Evolutionary conservation across 2,329 filamentous ascomycete genomes (phyloP).

Genomic region (Curvularia spicifera): DNA sequence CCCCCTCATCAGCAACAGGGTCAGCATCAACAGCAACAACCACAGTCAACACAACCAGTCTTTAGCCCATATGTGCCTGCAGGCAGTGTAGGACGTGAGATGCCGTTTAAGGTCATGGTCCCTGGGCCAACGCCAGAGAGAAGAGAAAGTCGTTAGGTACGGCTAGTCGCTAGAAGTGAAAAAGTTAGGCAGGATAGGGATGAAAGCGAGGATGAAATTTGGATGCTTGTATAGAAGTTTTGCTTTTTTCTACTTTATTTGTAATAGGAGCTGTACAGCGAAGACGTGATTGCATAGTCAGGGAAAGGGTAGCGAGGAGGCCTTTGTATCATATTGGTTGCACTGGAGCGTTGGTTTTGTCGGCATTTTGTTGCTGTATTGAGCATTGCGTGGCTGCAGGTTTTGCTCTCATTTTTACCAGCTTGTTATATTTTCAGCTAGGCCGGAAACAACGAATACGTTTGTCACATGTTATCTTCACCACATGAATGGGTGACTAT

Average conservation of each 20-base stretch:
- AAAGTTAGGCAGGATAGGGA: neutral
- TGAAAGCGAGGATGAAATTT: slow-evolving; percentile 10
- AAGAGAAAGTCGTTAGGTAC: slow-evolving; percentile 39
- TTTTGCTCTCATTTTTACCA: neutral
- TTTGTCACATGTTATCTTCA: neutral
- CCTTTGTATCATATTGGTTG: slow-evolving; percentile 12
- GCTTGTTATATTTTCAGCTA: neutral
- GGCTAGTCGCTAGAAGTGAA: slow-evolving; percentile 8
- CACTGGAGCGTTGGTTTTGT: neutral
- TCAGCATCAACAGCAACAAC: slow-evolving; percentile 9
- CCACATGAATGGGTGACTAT: neutral
- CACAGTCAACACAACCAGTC: slow-evolving; percentile 21
- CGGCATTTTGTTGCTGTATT: neutral
- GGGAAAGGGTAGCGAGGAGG: slow-evolving; percentile 1
- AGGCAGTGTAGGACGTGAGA: slow-evolving; percentile 23
- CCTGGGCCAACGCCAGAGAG: slow-evolving; percentile 37
- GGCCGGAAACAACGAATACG: neutral
- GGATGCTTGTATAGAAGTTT: slow-evolving; percentile 4
- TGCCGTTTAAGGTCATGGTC: slow-evolving; percentile 43
- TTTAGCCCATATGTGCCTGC: slow-evolving; percentile 36
- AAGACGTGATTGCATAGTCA: neutral
- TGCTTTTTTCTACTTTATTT: neutral
- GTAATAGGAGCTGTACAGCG: neutral
- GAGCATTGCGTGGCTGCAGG: neutral
- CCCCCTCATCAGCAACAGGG: slow-evolving; percentile 24